Evolutionary conservation across 768 basidiomycete genomes (phyloP).

Genomic region (Lentinula detonsa): DNA sequence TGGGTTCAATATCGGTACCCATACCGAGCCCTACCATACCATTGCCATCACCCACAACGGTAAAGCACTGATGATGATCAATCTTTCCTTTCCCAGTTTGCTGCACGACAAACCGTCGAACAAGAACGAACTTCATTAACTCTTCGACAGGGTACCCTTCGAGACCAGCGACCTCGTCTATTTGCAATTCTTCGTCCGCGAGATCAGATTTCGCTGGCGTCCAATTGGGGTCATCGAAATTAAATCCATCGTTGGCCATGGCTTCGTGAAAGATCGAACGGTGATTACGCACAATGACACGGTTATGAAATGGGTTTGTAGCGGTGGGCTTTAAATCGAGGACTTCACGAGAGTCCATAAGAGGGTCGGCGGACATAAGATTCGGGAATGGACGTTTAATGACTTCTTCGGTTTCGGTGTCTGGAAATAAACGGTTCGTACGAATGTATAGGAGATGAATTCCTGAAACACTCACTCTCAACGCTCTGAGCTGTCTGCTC

Average conservation of each 20-base stretch:
- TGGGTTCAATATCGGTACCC: conserved; percentile 61
- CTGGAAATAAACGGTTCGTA: background rate
- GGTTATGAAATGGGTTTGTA: conserved; percentile 50
- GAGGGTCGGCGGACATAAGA: conserved; percentile 55
- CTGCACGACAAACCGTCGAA: conserved; percentile 61
- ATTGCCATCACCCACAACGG: conserved; percentile 77
- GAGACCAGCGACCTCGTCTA: conserved; percentile 21
- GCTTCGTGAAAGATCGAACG: conserved; percentile 56
- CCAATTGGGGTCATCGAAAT: conserved; percentile 16
- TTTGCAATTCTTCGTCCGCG: conserved; percentile 21
- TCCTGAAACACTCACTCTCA: background rate
- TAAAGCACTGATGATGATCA: conserved; percentile 50
- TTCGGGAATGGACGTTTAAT: conserved; percentile 36
- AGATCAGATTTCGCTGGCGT: conserved; percentile 17
- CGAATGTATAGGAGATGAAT: background rate
- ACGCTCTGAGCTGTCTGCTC: background rate
- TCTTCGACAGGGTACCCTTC: conserved; percentile 9
- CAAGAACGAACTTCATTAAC: conserved; percentile 36
- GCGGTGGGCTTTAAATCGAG: conserved; percentile 46
- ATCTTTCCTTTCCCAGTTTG: conserved; percentile 96
- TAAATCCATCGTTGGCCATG: conserved; percentile 23
- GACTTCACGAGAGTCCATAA: conserved; percentile 57
- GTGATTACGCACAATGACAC: conserved; percentile 65
- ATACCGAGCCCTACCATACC: conserved; percentile 82
- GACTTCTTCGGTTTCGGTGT: conserved; percentile 7